Evolutionary conservation across 2,329 filamentous ascomycete species (phyloP).

Genomic region (Cercospora zeae-maydis): DNA sequence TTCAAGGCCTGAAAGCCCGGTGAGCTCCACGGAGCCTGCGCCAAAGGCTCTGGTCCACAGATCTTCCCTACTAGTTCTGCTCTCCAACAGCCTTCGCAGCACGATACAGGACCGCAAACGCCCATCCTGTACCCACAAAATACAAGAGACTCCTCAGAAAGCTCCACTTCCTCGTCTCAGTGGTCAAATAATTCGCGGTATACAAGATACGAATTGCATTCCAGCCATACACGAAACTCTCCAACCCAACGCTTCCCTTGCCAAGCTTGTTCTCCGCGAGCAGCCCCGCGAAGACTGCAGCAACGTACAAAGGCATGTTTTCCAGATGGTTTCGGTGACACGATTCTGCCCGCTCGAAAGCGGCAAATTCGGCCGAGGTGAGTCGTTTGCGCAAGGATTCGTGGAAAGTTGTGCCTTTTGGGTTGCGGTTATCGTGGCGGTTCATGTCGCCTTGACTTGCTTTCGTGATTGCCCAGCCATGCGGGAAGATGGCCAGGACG

Average conservation of each 20-base stretch:
- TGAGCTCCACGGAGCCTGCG: not conserved
- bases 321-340: constrained; percentile 49
- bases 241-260: constrained; percentile 32
- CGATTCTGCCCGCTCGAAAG: constrained; percentile 45
- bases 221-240: constrained; percentile 38
- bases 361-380: constrained; percentile 38
- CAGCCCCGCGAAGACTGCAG: constrained; percentile 44
- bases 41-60: not conserved
- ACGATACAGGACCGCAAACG: constrained; percentile 32
- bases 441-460: constrained; percentile 38
- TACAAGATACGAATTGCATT: constrained; percentile 39
- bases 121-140: constrained; percentile 31
- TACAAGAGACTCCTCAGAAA: constrained; percentile 35
- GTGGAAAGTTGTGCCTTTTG: constrained; percentile 37
- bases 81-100: constrained; percentile 32
- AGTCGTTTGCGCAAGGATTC: constrained; percentile 40
- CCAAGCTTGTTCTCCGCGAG: constrained; percentile 37
- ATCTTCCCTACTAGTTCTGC: not conserved
- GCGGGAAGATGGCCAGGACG: constrained; percentile 42
- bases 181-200: constrained; percentile 37
- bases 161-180: constrained; percentile 26
- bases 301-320: constrained; percentile 46
- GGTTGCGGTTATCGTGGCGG: constrained; percentile 45
- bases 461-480: constrained; percentile 39
- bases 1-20: not conserved